Evolutionary conservation across 495 filamentous ascomycete species (phyloP), one percentile per base, ranked within the genome.

Genomic region (Lichina pygmaea): DNA sequence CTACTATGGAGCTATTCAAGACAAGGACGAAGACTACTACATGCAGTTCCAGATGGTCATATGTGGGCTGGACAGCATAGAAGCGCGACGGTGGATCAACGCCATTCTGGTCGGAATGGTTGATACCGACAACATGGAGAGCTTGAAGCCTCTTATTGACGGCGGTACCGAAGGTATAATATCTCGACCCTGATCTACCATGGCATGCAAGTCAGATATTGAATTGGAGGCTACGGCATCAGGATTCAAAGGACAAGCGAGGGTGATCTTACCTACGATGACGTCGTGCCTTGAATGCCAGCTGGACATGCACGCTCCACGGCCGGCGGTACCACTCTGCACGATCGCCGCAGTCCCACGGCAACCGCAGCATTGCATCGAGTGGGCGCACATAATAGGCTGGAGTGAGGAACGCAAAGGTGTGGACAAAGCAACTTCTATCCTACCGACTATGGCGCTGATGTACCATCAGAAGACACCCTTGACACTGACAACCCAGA

Each of bases 281-380:
- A 85, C 82, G 31, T 85, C 82, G 12, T 99, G 91, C 59, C 91
- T 95, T 56, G 91, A 99, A 64, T 99, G 91, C 55, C 92, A 95
- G 50, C 71, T 99, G 43, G 86, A 94, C 57, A 92, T 99, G 78
- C 86, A 94, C 57, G 83, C 91, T 8, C 91, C 91, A 33, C 72
- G 83, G 43, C 79, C 85, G 17, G 82, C 86, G 8, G 91, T 99
- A 9, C 89, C 91, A 2, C 76, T 99, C 31, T 99, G 91, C 60
- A 99, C 91, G 0, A 72, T 99, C 49, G 91, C 91, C 32, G 86
- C 82, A 36, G 95, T 99, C 50, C 91, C 91, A 5, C 80, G 91
- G 13, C 91, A 99, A 56, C 91, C 91, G 24, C 81, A 93, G 55
- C 91, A 99, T 58, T 99, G 91, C 57, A 86, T 99, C 59, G 91